phyloP scores from a whole-genome alignment of 2,329 filamentous ascomycete genomes.

The Aureobasidium namibiae region DNA sequence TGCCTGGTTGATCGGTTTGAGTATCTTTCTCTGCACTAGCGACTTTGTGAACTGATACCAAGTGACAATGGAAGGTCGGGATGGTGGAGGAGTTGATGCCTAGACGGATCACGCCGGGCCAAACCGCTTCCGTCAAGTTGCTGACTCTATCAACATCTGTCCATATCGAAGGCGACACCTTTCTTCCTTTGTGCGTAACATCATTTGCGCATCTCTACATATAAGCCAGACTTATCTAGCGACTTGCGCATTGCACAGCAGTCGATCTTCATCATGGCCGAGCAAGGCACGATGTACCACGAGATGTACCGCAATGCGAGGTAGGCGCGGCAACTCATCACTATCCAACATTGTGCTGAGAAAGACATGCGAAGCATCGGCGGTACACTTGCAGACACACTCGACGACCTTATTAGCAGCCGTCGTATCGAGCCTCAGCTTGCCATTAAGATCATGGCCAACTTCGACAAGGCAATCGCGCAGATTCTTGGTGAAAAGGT shows the following conservation, averaged over 20 bases:
- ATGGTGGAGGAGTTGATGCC: no score
- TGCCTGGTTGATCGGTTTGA: no score
- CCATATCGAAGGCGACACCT: conserved; percentile 21
- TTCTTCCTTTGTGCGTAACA: conserved; percentile 2
- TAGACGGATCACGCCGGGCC: not conserved
- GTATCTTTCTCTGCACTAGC: no score
- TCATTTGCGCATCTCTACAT: not conserved
- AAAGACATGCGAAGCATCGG: conserved; percentile 63
- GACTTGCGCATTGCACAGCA: not conserved
- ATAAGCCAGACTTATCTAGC: not conserved
- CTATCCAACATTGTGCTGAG: conserved; percentile 14
- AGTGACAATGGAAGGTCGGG: not conserved
- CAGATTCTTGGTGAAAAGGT: conserved; percentile 89
- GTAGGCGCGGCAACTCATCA: conserved; percentile 47
- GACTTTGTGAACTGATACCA: not conserved
- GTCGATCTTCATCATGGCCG: conserved; percentile 34
- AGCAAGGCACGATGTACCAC: conserved; percentile 57
- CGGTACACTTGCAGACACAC: conserved; percentile 85
- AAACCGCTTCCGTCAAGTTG: not conserved
- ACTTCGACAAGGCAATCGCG: conserved; percentile 90
- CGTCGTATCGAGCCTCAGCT: conserved; percentile 95
- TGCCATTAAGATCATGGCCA: conserved; percentile 94
- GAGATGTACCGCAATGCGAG: conserved; percentile 98
- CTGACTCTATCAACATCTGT: conserved; percentile 11
- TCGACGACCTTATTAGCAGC: conserved; percentile 92